Base-by-base conservation (phyloP, 1,284 basidiomycete genomes). In the Phenoliferia sp. region DNA sequence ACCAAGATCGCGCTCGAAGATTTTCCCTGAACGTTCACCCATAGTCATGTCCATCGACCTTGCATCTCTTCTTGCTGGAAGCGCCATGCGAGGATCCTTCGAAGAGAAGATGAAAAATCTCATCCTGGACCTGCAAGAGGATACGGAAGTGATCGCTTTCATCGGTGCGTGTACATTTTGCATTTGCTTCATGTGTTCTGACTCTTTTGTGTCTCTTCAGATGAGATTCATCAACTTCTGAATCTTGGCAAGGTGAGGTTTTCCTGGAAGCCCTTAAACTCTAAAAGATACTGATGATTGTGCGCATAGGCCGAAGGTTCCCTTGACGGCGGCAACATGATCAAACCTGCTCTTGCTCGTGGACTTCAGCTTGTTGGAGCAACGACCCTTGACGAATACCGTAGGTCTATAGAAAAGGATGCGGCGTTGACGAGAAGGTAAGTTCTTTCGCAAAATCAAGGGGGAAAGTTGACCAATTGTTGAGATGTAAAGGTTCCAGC, bases 391-490 rank as follows among this genome's bases (percentile, higher is more conserved):
- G 90, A 94, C 75, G 93, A 96, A 77, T 96, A 94, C 78, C 84
- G 90, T 36, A 92, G 92, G 78, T 90, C 89, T 0, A 95, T 96
- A 56, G 90, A 88, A 61, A 95, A 94, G 79, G 94, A 96, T 74
- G 88, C 90, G 0, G 93, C 93, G 1, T 85, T 96, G 1, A 91
- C 94, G 73, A 84, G 92, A 32, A 44, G 39, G 39, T 44, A 22
- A 44, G 39, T 22, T 12, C 39, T 12, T 44, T 44, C 39, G 12
- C 39, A 12, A 22, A 22, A 44, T 22, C 22, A 12, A 12, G 39
- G 39, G 22, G 12, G 12, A 22, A 22, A 44, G 39, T 22, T 44
- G 39, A 44, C 22, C 12, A 44, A 12, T 44, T 44, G 12, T 44
- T 12, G 39, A 12, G 12, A 12, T 22, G 12, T 44, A 22, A 44